Evolutionary conservation across 78 protist species (phyloP).

Genomic region (Dictyostelium capitatum): DNA sequence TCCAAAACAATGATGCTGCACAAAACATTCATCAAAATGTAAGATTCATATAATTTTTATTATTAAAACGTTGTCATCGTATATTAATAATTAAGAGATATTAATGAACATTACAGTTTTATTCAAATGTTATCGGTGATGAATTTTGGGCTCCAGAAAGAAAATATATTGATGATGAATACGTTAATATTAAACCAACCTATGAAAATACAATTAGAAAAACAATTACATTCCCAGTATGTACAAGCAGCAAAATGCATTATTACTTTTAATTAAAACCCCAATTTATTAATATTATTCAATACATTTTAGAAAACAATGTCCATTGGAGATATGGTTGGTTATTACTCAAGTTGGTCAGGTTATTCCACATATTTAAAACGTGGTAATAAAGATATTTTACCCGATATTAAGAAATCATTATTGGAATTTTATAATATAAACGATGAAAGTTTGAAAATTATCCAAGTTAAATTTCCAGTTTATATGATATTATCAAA

Average conservation of each 20-base stretch:
- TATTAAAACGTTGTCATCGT: too few species aligned
- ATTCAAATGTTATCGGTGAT: background rate
- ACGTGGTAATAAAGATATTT: background rate
- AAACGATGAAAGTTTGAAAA: background rate
- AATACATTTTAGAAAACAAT: conserved; percentile 3
- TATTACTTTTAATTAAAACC: background rate
- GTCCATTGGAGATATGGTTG: conserved; percentile 32
- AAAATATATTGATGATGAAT: conserved; percentile 24
- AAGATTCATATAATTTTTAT: background rate
- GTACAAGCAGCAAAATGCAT: conserved; percentile 59
- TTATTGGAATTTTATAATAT: conserved; percentile 30
- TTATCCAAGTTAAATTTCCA: conserved; percentile 27
- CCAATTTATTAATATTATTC: background rate
- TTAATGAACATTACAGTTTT: too few species aligned
- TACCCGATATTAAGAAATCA: conserved; percentile 12
- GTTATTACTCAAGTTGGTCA: conserved; percentile 62
- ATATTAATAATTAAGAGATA: too few species aligned
- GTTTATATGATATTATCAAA: conserved; percentile 32
- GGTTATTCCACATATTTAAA: conserved; percentile 30
- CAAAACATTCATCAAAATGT: conserved; percentile 15
- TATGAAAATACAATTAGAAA: conserved; percentile 49
- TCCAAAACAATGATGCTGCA: conserved; percentile 11
- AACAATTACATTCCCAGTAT: conserved; percentile 6
- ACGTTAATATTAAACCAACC: conserved; percentile 55
- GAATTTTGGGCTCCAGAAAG: conserved; percentile 64